Conservation (phyloP, 306 rosid genomes). For the Lablab purpureus region DNA sequence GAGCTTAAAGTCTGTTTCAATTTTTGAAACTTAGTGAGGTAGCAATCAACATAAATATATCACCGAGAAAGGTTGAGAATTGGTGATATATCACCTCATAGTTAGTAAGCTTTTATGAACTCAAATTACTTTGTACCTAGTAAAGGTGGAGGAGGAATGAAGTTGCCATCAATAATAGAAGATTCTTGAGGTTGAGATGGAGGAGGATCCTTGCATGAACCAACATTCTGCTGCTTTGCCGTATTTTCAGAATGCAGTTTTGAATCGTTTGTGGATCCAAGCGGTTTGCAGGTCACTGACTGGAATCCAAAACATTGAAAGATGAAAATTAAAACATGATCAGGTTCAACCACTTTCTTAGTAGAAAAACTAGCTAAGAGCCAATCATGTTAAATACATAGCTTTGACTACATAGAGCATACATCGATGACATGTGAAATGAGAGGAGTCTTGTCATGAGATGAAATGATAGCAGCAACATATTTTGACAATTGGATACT, state of each 20-base stretch:
- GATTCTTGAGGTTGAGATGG: conserved; percentile 53
- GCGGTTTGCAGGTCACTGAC: conserved; percentile 60
- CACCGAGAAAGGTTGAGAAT: background rate
- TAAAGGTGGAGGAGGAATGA: conserved; percentile 80
- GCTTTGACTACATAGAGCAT: background rate
- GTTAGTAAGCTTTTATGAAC: conserved; percentile 30
- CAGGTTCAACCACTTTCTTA: conserved; percentile 3
- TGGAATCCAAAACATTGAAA: conserved; percentile 50
- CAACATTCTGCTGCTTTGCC: conserved; percentile 47
- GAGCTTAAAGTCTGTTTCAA: conserved; percentile 27
- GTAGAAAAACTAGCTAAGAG: conserved; percentile 22
- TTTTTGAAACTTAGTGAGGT: conserved; percentile 16
- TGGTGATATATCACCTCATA: background rate
- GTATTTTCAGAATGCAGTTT: conserved; percentile 42
- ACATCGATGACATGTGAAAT: conserved; percentile 6
- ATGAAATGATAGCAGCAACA: conserved; percentile 7
- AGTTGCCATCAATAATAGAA: conserved; percentile 55
- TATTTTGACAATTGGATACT: conserved; percentile 12
- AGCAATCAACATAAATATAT: conserved; percentile 7
- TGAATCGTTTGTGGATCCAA: conserved; percentile 51
- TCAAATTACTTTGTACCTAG: conserved; percentile 65
- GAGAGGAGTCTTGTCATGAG: background rate
- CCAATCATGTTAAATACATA: conserved; percentile 28
- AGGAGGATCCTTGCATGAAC: conserved; percentile 46
- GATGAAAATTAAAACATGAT: conserved; percentile 12